Evolutionary conservation across 768 basidiomycete species (phyloP).

Genomic region (Daedalea quercina): DNA sequence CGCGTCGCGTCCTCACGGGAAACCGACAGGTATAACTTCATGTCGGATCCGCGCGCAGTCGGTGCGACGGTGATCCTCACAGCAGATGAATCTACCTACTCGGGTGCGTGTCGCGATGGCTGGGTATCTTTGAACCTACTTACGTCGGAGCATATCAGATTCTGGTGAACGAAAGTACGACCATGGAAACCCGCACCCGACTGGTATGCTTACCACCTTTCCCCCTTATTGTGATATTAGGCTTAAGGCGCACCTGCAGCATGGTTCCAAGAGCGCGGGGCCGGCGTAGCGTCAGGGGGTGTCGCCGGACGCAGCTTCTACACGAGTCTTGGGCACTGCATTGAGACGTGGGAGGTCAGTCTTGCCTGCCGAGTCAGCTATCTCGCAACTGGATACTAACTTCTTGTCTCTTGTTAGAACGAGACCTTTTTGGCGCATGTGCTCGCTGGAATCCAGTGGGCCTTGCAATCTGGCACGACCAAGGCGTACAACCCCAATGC

Average conservation of each 20-base stretch:
- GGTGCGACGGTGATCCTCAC: constrained; percentile 40
- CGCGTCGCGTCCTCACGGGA: background rate
- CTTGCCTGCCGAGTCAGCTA: background rate
- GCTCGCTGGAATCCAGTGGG: constrained; percentile 70
- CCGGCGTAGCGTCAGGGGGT: constrained; percentile 46
- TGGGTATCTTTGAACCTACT: constrained; percentile 11
- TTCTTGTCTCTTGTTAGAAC: constrained; percentile 38
- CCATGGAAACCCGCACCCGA: constrained; percentile 73
- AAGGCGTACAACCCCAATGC: constrained; percentile 54
- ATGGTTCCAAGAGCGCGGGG: constrained; percentile 77
- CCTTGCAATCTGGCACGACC: constrained; percentile 63
- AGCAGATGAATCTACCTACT: constrained; percentile 38
- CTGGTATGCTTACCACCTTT: constrained; percentile 36
- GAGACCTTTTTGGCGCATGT: constrained; percentile 66
- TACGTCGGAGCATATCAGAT: constrained; percentile 27
- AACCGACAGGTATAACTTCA: constrained; percentile 36
- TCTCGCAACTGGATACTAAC: background rate
- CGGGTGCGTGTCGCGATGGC: constrained; percentile 19
- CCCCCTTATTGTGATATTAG: background rate
- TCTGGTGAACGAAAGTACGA: constrained; percentile 43
- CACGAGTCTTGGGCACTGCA: constrained; percentile 74
- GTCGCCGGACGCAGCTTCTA: constrained; percentile 75
- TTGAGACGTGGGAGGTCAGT: constrained; percentile 70
- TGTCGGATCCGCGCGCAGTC: constrained; percentile 37
- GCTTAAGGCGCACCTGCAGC: constrained; percentile 44